These are phyloP conservation scores for Suillus alpinus DNA, from an alignment of 768 basidiomycete genomes.

Conservation along the genomic window DNA sequence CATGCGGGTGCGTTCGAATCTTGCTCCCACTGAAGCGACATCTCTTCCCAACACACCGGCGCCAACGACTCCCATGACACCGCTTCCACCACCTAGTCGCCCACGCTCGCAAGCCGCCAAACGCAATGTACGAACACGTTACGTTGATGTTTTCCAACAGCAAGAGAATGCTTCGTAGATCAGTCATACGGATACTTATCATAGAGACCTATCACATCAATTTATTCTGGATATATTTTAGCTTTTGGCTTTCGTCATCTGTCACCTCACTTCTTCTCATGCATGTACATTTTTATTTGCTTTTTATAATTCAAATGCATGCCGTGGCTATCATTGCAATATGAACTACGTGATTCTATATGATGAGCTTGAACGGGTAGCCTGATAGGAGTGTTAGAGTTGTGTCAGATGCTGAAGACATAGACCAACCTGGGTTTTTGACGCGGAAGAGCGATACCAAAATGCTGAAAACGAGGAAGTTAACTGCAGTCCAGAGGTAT, in stretches of 20 bases:
- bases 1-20: slow-evolving; percentile 62
- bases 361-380: slow-evolving; percentile 78
- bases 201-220: slow-evolving; percentile 2
- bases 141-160: slow-evolving; percentile 88
- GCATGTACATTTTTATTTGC: slow-evolving; percentile 5
- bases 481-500: slow-evolving; percentile 83
- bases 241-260: slow-evolving; percentile 11
- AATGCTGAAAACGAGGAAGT: slow-evolving; percentile 83
- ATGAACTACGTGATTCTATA: slow-evolving; percentile 39
- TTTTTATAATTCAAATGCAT: slow-evolving; percentile 12
- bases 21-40: slow-evolving; percentile 48
- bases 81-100: slow-evolving; percentile 41
- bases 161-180: slow-evolving; percentile 29
- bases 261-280: slow-evolving; percentile 14
- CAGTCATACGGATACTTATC: slow-evolving; percentile 2
- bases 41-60: slow-evolving; percentile 34
- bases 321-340: slow-evolving; percentile 12
- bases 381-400: slow-evolving; percentile 37
- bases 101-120: slow-evolving; percentile 61
- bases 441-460: slow-evolving; percentile 84
- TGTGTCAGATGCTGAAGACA: neutral
- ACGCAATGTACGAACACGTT: slow-evolving; percentile 76
- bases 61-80: slow-evolving; percentile 8
- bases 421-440: slow-evolving; percentile 77
- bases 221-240: slow-evolving; percentile 1